phyloP scores from a whole-genome alignment of 495 filamentous ascomycete species.

The Pyrenula massariospora region DNA sequence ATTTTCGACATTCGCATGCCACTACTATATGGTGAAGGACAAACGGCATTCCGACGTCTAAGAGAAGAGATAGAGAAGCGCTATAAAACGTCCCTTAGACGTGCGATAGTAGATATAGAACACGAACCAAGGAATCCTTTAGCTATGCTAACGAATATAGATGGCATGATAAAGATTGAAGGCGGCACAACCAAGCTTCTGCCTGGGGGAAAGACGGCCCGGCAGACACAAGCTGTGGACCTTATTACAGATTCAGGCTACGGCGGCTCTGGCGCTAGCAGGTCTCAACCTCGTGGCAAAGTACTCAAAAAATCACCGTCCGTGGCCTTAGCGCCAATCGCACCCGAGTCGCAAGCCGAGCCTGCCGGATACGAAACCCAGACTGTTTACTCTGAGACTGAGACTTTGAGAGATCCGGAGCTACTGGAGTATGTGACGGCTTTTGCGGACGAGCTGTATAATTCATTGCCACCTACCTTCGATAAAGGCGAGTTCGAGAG shows the following conservation, averaged over 20 bases:
- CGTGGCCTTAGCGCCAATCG: not conserved
- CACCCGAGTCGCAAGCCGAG: not conserved
- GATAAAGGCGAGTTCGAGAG: not conserved
- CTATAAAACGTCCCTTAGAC: no score
- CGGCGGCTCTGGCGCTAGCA: not conserved
- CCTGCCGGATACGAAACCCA: not conserved
- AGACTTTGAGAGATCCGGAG: not conserved
- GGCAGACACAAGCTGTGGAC: not conserved
- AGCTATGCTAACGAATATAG: no score
- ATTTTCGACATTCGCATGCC: conserved; percentile 20
- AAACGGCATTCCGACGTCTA: conserved; percentile 16
- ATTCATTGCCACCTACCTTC: not conserved
- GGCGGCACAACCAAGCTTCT: no score
- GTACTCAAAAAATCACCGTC: not conserved
- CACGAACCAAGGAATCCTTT: no score
- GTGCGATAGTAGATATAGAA: no score
- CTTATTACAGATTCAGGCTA: not conserved
- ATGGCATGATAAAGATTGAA: no score
- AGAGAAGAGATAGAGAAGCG: conserved; percentile 16
- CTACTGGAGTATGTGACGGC: not conserved
- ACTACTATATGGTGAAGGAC: conserved; percentile 19
- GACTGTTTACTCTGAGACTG: not conserved
- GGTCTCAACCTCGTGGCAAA: not conserved
- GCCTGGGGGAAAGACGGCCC: no score
- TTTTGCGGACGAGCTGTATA: not conserved